A percentile compares a stretch with the other conserved stretches of the same genome.
Conservation (phyloP, 1,284 basidiomycete genomes). For the Psilocybe mexicana region DNA sequence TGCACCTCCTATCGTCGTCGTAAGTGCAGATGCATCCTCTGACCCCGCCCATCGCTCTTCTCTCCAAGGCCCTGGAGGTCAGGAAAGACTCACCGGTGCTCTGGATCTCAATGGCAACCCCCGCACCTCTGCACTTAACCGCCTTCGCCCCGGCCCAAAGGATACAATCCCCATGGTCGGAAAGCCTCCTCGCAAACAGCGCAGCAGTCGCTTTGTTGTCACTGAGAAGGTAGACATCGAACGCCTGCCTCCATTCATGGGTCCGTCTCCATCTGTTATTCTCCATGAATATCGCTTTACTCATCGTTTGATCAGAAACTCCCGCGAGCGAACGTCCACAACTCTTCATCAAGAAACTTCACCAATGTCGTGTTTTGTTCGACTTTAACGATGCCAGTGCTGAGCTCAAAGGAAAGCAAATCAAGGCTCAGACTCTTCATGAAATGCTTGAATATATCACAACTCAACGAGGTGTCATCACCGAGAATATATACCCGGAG, state of each 20-base stretch:
- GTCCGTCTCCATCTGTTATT: constrained; percentile 47
- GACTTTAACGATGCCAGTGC: constrained; percentile 98
- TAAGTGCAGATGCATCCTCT: constrained; percentile 74
- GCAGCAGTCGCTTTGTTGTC: constrained; percentile 94
- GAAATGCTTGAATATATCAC: constrained; percentile 99
- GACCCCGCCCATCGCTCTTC: constrained; percentile 46
- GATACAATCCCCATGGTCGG: constrained; percentile 95
- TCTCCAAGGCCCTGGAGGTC: constrained; percentile 34
- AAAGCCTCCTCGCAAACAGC: constrained; percentile 93
- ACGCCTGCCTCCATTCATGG: constrained; percentile 90
- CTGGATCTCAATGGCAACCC: constrained; percentile 55
- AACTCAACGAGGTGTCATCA: constrained; percentile 94
- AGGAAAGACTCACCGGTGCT: constrained; percentile 55
- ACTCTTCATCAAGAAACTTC: constrained; percentile 93
- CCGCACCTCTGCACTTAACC: constrained; percentile 62
- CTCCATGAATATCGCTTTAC: constrained; percentile 18
- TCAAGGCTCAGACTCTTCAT: constrained; percentile 96
- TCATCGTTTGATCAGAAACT: constrained; percentile 64
- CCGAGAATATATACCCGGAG: constrained; percentile 97
- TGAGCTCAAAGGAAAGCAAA: constrained; percentile 96
- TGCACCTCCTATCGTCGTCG: constrained; percentile 88
- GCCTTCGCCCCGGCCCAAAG: constrained; percentile 77
- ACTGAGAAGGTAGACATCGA: constrained; percentile 97
- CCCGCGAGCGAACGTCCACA: constrained; percentile 86
- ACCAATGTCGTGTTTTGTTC: constrained; percentile 96